Evolutionary conservation across 2,329 filamentous ascomycete genomes (phyloP), one percentile per base, ranked within the genome.

Genomic region (Xylariaceae sp.): DNA sequence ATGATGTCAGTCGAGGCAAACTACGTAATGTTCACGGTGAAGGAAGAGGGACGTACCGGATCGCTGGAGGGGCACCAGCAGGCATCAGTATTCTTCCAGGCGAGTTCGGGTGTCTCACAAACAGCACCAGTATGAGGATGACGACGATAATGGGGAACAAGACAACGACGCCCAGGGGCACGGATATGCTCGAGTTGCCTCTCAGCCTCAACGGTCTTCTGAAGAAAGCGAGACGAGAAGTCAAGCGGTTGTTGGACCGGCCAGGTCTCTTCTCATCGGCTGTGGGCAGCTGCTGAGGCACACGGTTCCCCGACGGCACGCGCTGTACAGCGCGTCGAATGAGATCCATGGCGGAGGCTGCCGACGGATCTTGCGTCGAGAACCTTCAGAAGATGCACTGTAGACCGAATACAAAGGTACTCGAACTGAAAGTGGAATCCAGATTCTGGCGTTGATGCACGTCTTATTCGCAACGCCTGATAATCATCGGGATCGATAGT

Each of bases 101-200:
- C 21, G 83, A 86, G 56, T 80, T 82, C 38, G 90, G 87, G 65
- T 95, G 88, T 55, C 83, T 79, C 53, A 94, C 75, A 58, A 96
- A 88, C 40, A 98, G 75, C 51, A 94, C 69, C 44, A 96, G 67
- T 59, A 96, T 93, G 59, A 95, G 73, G 52, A 94, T 74, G 64
- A 96, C 76, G 52, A 95, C 85, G 57, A 95, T 81, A 57, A 83
- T 77, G 45, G 92, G 92, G 58, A 96, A 96, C 49, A 96, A 68
- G 46, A 98, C 73, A 49, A 96, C 87, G 55, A 95, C 79, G 47
- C 90, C 90, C 33, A 98, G 68, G 17, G 92, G 92, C 56, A 96
- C 81, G 32, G 90, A 94, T 59, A 95, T 78, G 53, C 82, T 84
- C 35, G 89, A 95, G 62, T 94, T 94, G 52, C 87, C 86, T 63